A percentile compares a stretch with the other conserved stretches of the same genome.
Evolutionary conservation across 768 basidiomycete genomes (phyloP).

Genomic region (Boletus patriciae): DNA sequence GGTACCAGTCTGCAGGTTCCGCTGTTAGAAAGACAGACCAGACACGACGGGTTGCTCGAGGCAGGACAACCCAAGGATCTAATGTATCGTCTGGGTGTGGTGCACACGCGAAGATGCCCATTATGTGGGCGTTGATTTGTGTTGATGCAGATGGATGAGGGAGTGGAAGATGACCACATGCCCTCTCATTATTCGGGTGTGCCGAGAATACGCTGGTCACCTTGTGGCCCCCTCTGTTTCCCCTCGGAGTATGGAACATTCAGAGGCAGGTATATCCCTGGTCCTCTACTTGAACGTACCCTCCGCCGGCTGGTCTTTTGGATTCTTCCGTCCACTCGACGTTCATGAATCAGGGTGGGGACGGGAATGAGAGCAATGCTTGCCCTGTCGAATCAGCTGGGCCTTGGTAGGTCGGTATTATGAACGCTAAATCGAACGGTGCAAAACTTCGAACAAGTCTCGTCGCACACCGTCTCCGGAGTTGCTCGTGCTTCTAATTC

Average conservation of each 20-base stretch:
- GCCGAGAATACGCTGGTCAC: too few species aligned
- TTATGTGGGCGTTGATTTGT: too few species aligned
- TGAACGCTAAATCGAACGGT: slow-evolving; percentile 54
- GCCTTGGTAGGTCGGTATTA: slow-evolving; percentile 48
- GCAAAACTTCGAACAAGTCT: slow-evolving; percentile 45
- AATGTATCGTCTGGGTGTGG: too few species aligned
- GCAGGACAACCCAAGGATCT: too few species aligned
- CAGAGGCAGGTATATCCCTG: slow-evolving; percentile 43
- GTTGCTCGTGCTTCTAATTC: slow-evolving; percentile 8
- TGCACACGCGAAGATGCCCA: too few species aligned
- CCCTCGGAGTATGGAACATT: slow-evolving; percentile 29
- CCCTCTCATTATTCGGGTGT: too few species aligned
- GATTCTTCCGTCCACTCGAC: slow-evolving; percentile 93
- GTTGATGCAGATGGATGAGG: too few species aligned
- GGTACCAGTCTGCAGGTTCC: too few species aligned
- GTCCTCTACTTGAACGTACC: slow-evolving; percentile 63
- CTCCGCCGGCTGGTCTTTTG: slow-evolving; percentile 74
- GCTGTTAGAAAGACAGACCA: too few species aligned
- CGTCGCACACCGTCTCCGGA: slow-evolving; percentile 32
- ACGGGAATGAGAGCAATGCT: slow-evolving; percentile 8
- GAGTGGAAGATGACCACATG: too few species aligned
- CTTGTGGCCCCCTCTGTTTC: slow-evolving; percentile 51
- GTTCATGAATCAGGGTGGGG: slow-evolving; percentile 59
- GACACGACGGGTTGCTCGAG: too few species aligned
- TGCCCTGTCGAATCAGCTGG: slow-evolving; percentile 8